These are phyloP conservation scores for Nigrograna mackinnonii DNA, from an alignment of 2,329 filamentous ascomycete species.

Conservation along the genomic window DNA sequence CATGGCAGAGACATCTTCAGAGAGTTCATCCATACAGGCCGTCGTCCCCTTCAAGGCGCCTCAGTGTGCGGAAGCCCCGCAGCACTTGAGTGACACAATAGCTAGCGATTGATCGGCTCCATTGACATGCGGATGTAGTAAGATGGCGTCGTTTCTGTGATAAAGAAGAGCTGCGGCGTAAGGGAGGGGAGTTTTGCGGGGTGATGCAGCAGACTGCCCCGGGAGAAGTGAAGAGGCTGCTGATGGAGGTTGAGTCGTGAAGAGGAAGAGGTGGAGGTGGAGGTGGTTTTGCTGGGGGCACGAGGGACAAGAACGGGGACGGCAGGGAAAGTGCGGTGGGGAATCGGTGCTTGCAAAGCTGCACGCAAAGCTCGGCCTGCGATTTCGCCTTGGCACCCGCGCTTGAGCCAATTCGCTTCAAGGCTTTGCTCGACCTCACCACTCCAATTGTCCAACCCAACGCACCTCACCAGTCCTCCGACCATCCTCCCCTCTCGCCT, in stretches of 20 bases:
- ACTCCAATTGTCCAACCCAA: conserved; percentile 9
- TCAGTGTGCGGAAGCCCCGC: conserved; percentile 48
- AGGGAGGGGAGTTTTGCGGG: too few species aligned
- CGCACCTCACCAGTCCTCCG: conserved; percentile 6
- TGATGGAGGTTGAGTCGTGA: neutral
- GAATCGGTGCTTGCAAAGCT: conserved; percentile 14
- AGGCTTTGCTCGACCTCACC: conserved; percentile 14
- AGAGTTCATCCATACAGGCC: conserved; percentile 33
- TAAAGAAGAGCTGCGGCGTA: neutral
- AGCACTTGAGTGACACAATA: conserved; percentile 45
- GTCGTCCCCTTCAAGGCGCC: conserved; percentile 42
- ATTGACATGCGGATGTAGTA: conserved; percentile 35
- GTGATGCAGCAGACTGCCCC: neutral
- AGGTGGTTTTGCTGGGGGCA: conserved; percentile 5
- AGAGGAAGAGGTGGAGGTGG: neutral
- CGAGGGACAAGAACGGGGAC: neutral
- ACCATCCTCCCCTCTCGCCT: conserved; percentile 24
- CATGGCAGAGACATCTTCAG: conserved; percentile 1
- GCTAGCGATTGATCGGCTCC: conserved; percentile 46
- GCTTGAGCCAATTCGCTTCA: conserved; percentile 17
- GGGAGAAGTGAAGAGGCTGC: neutral
- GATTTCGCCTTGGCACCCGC: conserved; percentile 11
- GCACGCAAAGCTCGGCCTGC: conserved; percentile 7
- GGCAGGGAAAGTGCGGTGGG: conserved; percentile 8
- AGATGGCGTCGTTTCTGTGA: conserved; percentile 7